phyloP scores from a whole-genome alignment of 768 basidiomycete species.

The Rubroboletus pulcherrimus region DNA sequence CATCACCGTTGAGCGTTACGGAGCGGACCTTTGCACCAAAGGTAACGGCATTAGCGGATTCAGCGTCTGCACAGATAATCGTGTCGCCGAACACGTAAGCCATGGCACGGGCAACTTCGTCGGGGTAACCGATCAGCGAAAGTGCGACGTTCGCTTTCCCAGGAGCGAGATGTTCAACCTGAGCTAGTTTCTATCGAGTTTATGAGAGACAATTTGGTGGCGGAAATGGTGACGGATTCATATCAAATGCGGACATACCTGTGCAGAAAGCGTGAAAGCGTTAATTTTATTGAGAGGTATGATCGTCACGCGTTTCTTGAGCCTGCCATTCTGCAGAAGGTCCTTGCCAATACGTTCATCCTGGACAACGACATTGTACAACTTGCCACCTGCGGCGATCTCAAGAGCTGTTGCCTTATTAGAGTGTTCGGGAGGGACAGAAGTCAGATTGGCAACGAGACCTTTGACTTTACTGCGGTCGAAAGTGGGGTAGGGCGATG shows the following conservation, averaged over 20 bases:
- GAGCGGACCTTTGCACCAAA: constrained; percentile 72
- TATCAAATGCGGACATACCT: constrained; percentile 36
- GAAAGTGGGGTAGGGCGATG: constrained; percentile 72
- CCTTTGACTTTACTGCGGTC: constrained; percentile 88
- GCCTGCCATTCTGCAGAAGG: constrained; percentile 68
- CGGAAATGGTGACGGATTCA: not conserved
- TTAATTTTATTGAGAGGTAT: constrained; percentile 93
- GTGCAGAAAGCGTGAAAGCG: constrained; percentile 47
- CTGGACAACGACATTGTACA: constrained; percentile 93
- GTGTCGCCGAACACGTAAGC: constrained; percentile 91
- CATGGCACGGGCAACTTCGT: constrained; percentile 85
- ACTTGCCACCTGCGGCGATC: constrained; percentile 81
- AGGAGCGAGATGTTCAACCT: constrained; percentile 66
- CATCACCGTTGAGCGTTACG: constrained; percentile 91
- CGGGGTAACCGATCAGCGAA: constrained; percentile 79
- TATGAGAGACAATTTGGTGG: not conserved
- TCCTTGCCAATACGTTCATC: constrained; percentile 86
- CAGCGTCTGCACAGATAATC: constrained; percentile 85
- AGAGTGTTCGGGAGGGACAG: constrained; percentile 64
- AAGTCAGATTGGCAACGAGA: constrained; percentile 84
- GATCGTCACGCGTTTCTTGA: constrained; percentile 88
- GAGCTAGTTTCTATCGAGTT: constrained; percentile 64
- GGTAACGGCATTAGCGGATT: constrained; percentile 82
- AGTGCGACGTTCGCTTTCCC: constrained; percentile 84
- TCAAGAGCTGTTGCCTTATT: constrained; percentile 88